Percentiles rank a stretch among this genome's conserved stretches.
These are phyloP conservation scores for Xylaria sp. DNA, from an alignment of 2,329 filamentous ascomycete species.

Conservation along the genomic window DNA sequence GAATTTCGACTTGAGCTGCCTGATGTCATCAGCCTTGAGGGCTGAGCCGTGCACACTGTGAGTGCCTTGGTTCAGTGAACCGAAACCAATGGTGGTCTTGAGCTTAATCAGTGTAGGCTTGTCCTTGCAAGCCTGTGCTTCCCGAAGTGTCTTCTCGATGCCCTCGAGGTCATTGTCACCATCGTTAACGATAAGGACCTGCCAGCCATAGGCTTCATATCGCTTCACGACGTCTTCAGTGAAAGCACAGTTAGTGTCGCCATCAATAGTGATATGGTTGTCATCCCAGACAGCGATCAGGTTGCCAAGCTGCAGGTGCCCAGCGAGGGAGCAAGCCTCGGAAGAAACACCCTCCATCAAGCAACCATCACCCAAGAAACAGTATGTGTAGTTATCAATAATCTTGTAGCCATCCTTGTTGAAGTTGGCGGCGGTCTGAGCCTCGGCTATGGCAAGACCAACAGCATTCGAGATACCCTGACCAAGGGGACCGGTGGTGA, in stretches of 20 bases:
- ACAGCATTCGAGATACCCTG: conserved; percentile 98
- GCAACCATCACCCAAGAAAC: conserved; percentile 97
- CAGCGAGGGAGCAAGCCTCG: conserved; percentile 91
- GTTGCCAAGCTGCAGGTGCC: conserved; percentile 97
- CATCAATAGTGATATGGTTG: conserved; percentile 96
- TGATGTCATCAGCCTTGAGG: conserved; percentile 92
- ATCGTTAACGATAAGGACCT: conserved; percentile 83
- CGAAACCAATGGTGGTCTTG: conserved; percentile 96
- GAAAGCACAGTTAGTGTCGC: conserved; percentile 95
- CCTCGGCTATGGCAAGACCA: conserved; percentile 96
- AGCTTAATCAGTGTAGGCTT: conserved; percentile 98
- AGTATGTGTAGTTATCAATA: conserved; percentile 96
- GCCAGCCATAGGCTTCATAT: conserved; percentile 98
- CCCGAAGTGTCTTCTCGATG: conserved; percentile 89
- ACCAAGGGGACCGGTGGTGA: conserved; percentile 96
- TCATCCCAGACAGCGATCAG: conserved; percentile 97
- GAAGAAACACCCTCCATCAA: conserved; percentile 97
- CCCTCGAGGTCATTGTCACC: conserved; percentile 88
- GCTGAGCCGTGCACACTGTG: conserved; percentile 96
- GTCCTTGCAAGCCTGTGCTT: conserved; percentile 87
- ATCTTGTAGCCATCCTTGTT: conserved; percentile 96
- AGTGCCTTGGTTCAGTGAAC: conserved; percentile 92
- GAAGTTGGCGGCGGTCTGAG: conserved; percentile 89
- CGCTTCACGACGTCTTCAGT: conserved; percentile 96
- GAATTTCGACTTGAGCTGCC: conserved; percentile 93